Conservation (phyloP, 176 grass and related monocot species). For the Lolium perenne region DNA sequence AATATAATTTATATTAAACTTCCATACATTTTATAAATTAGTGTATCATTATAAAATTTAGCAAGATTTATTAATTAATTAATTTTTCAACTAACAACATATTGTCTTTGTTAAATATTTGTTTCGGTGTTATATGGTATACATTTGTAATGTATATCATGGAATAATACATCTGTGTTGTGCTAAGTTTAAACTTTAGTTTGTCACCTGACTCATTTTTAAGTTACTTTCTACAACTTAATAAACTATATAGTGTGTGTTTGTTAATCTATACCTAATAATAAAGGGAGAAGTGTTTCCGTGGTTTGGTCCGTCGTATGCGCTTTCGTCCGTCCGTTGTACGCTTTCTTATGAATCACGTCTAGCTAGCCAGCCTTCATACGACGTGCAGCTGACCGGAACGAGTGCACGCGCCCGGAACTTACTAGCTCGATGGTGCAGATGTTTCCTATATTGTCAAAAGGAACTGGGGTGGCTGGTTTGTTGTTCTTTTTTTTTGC, state of each 20-base stretch:
- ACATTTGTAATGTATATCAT: background rate
- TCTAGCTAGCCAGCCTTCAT: too few relatives aligned
- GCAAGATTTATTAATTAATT: background rate
- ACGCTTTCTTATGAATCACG: too few relatives aligned
- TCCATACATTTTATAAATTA: background rate
- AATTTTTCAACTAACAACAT: background rate
- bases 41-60: background rate
- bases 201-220: background rate
- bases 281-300: too few relatives aligned
- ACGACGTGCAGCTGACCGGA: too few relatives aligned
- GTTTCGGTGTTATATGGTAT: background rate
- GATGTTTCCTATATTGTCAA: too few relatives aligned
- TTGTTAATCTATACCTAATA: too few relatives aligned
- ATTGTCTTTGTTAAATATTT: background rate
- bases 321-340: too few relatives aligned
- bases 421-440: too few relatives aligned
- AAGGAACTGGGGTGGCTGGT: too few relatives aligned
- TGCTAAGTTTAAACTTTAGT: background rate
- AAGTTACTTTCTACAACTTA: background rate
- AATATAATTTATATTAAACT: background rate
- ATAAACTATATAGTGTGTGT: background rate
- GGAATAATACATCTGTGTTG: background rate
- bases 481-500: too few relatives aligned
- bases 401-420: too few relatives aligned
- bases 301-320: too few relatives aligned